Evolutionary conservation across 331 rosid genomes (phyloP).

Genomic region (Spiraea crenata): DNA sequence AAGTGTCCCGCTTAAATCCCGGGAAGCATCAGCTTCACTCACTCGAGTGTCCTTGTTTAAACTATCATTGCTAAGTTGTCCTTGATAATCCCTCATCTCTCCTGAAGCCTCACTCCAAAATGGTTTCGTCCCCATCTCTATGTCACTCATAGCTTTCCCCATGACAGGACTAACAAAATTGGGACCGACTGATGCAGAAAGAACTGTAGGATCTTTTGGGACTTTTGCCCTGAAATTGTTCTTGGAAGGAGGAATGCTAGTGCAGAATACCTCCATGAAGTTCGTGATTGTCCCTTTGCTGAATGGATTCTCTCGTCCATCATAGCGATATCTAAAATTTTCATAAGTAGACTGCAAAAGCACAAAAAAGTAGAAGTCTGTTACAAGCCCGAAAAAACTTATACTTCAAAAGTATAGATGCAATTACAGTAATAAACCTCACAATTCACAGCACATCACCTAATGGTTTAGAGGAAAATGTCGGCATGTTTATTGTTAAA

Average conservation of each 20-base stretch:
- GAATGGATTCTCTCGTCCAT: slow-evolving; percentile 49
- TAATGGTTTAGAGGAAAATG: neutral
- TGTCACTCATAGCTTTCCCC: slow-evolving; percentile 33
- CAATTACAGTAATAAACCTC: slow-evolving; percentile 1
- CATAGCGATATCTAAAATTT: slow-evolving; percentile 61
- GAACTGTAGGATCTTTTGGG: slow-evolving; percentile 35
- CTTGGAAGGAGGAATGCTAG: slow-evolving; percentile 59
- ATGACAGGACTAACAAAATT: slow-evolving; percentile 38
- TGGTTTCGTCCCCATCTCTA: slow-evolving; percentile 45
- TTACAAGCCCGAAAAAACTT: neutral
- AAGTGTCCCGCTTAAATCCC: slow-evolving; percentile 37
- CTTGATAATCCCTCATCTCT: slow-evolving; percentile 29
- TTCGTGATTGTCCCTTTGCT: slow-evolving; percentile 47
- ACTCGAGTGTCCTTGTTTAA: slow-evolving; percentile 31
- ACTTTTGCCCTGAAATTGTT: slow-evolving; percentile 58
- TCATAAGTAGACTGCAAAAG: slow-evolving; percentile 61
- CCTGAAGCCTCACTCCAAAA: slow-evolving; percentile 31
- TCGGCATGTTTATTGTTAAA: neutral
- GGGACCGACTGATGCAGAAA: slow-evolving; percentile 26
- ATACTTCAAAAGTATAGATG: neutral
- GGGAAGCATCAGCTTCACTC: slow-evolving; percentile 29
- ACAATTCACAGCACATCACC: neutral
- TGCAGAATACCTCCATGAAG: slow-evolving; percentile 56
- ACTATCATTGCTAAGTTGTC: slow-evolving; percentile 28
- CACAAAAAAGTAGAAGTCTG: neutral